Evolutionary conservation across 345 rosid genomes (phyloP).

Genomic region (Acer negundo): DNA sequence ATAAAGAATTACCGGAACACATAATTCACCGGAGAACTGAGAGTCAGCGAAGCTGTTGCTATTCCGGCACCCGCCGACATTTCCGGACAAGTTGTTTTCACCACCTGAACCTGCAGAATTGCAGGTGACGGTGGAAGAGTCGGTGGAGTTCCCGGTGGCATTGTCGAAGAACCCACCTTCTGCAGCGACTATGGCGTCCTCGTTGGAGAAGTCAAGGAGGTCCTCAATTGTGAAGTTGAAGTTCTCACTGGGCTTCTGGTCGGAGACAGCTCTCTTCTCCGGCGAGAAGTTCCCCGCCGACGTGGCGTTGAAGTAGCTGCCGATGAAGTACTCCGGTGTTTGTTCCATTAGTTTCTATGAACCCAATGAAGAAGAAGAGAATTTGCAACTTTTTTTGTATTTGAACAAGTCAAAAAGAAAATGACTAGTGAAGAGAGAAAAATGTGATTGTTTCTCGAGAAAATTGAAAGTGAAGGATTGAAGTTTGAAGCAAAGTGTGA

Average conservation of each 20-base stretch:
- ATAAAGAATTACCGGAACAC: constrained; percentile 56
- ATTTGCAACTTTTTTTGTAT: neutral
- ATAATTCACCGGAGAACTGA: constrained; percentile 57
- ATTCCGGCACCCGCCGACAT: constrained; percentile 23
- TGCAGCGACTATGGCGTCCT: constrained; percentile 37
- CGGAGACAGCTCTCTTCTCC: constrained; percentile 34
- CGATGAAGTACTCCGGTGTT: constrained; percentile 40
- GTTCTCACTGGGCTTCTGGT: constrained; percentile 39
- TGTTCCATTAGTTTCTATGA: constrained; percentile 34
- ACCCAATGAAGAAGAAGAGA: neutral
- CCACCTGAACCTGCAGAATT: constrained; percentile 52
- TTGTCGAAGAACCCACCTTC: constrained; percentile 43
- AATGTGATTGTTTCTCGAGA: neutral
- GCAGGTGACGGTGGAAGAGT: constrained; percentile 50
- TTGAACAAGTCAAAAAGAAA: neutral
- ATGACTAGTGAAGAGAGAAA: neutral
- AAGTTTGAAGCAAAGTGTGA: neutral
- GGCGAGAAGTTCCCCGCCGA: constrained; percentile 32
- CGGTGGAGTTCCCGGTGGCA: constrained; percentile 39
- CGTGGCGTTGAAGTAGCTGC: constrained; percentile 30
- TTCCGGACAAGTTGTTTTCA: constrained; percentile 27
- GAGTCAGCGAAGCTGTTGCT: constrained; percentile 36
- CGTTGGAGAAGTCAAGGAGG: constrained; percentile 70
- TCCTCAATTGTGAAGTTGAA: constrained; percentile 67
- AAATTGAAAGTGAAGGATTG: constrained; percentile 13